phyloP scores from a whole-genome alignment of 1,284 basidiomycete species.

The Dichomitus squalens region DNA sequence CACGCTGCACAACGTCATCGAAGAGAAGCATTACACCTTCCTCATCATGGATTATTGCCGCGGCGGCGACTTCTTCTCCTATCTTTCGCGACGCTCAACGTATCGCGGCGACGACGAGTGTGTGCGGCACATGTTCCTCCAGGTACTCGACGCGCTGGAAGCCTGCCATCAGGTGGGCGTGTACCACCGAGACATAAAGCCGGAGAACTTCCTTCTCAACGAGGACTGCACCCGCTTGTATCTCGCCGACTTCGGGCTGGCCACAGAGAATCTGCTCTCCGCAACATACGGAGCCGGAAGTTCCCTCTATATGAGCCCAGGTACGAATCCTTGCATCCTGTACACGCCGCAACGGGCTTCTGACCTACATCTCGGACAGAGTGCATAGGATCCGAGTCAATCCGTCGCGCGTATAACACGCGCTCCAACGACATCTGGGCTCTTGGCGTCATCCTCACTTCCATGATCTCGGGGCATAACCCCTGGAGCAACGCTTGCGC shows the following conservation, averaged over 20 bases:
- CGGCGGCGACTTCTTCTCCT: constrained; percentile 33
- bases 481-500: constrained; percentile 84
- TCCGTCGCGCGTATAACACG: constrained; percentile 23
- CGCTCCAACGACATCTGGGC: constrained; percentile 35
- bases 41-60: constrained; percentile 69
- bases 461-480: constrained; percentile 88
- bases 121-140: constrained; percentile 47
- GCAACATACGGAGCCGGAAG: constrained; percentile 52
- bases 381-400: constrained; percentile 26
- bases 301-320: constrained; percentile 66
- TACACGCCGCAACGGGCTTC: neutral
- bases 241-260: constrained; percentile 71
- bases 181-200: constrained; percentile 75
- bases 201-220: constrained; percentile 71
- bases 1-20: constrained; percentile 64
- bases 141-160: constrained; percentile 65
- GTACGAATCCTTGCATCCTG: constrained; percentile 16
- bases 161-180: constrained; percentile 63
- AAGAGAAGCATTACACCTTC: constrained; percentile 56
- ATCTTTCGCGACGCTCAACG: constrained; percentile 22
- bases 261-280: constrained; percentile 52
- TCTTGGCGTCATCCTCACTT: constrained; percentile 41
- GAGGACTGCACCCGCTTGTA: constrained; percentile 46
- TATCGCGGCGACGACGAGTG: constrained; percentile 28
- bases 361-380: constrained; percentile 18